Conservation (phyloP, 1,139 yeast species). For the Lizanozyma gosingica region DNA sequence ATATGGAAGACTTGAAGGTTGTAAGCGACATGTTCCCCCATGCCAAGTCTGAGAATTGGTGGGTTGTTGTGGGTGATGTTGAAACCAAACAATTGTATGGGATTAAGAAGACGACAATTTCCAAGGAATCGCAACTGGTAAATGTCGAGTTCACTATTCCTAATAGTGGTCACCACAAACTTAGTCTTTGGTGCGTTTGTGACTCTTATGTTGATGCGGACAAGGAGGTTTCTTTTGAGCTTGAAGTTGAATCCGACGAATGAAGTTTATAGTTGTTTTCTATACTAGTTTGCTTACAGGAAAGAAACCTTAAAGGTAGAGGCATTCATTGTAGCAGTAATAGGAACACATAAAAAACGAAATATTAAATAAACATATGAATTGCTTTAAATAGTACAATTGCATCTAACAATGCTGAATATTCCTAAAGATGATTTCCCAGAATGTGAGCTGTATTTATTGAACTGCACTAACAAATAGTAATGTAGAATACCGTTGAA, state of each 20-base stretch:
- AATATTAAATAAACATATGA: too few species aligned
- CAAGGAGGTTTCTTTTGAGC: constrained; percentile 55
- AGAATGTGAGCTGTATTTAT: too few species aligned
- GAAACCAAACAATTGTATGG: constrained; percentile 57
- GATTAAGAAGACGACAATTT: constrained; percentile 55
- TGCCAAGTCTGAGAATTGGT: constrained; percentile 72
- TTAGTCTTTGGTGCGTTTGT: constrained; percentile 80
- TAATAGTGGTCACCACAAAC: constrained; percentile 46
- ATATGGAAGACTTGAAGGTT: constrained; percentile 55
- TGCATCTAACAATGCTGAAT: too few species aligned
- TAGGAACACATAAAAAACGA: too few species aligned
- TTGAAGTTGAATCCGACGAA: constrained; percentile 31
- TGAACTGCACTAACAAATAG: too few species aligned
- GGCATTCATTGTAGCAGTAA: too few species aligned
- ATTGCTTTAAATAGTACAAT: too few species aligned
- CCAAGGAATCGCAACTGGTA: constrained; percentile 44
- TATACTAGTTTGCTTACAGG: too few species aligned
- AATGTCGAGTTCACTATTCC: constrained; percentile 53
- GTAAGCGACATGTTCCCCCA: constrained; percentile 49
- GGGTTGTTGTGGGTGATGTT: constrained; percentile 74
- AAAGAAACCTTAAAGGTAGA: too few species aligned
- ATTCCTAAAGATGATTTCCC: too few species aligned
- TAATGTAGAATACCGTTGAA: too few species aligned
- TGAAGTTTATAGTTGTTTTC: too few species aligned
- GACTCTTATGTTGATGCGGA: constrained; percentile 90